phyloP scores from a whole-genome alignment of 1,284 basidiomycete species.

The Phlebopus sp. region DNA sequence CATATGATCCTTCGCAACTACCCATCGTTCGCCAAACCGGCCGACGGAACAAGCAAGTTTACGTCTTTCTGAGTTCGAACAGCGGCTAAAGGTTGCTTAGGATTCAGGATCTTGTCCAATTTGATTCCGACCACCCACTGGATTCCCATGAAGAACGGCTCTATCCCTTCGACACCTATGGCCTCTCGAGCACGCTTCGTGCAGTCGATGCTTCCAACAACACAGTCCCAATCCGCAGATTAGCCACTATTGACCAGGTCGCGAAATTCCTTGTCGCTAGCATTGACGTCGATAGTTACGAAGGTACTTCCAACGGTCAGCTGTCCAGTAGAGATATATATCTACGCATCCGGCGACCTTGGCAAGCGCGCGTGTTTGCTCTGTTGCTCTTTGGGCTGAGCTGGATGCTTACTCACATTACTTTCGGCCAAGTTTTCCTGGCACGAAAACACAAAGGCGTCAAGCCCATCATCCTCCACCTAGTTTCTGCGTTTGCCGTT shows the following conservation, averaged over 20 bases:
- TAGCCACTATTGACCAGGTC: constrained; percentile 44
- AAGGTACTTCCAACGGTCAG: constrained; percentile 24
- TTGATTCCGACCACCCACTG: constrained; percentile 56
- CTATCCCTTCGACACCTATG: constrained; percentile 59
- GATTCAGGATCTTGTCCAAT: constrained; percentile 54
- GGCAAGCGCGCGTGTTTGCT: constrained; percentile 42
- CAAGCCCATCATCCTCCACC: constrained; percentile 37
- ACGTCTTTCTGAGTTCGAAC: background rate
- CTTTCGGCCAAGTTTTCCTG: constrained; percentile 44
- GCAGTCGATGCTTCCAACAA: constrained; percentile 36
- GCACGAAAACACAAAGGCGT: constrained; percentile 35
- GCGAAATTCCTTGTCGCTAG: constrained; percentile 47
- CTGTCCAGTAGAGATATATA: constrained; percentile 43
- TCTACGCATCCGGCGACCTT: constrained; percentile 43
- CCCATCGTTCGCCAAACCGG: constrained; percentile 41
- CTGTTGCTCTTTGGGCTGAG: constrained; percentile 46
- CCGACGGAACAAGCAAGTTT: constrained; percentile 40
- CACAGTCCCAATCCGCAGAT: constrained; percentile 42
- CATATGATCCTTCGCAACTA: constrained; percentile 46
- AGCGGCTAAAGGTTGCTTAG: constrained; percentile 27
- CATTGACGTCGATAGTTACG: constrained; percentile 41
- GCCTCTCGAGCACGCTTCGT: constrained; percentile 47
- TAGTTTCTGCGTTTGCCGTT: constrained; percentile 41
- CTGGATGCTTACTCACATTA: constrained; percentile 55
- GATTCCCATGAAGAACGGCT: constrained; percentile 53